Conservation (phyloP, 2,329 filamentous ascomycete genomes). For the Nannizzia gypsea region DNA sequence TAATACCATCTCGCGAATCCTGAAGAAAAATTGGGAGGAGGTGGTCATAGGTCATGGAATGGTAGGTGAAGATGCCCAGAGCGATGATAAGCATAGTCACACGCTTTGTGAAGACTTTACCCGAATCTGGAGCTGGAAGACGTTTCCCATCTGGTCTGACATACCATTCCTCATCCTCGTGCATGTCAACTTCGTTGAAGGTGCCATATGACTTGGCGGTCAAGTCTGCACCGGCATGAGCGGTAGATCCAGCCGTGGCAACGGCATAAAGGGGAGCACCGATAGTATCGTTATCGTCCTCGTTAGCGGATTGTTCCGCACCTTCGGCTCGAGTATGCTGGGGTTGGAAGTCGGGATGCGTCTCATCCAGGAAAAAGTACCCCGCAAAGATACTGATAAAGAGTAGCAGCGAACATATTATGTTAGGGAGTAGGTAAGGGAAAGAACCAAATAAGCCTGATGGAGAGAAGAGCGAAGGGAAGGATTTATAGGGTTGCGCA, state of each 20-base stretch:
- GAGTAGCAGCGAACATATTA: constrained; percentile 68
- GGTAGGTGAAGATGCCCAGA: constrained; percentile 82
- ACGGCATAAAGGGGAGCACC: constrained; percentile 43
- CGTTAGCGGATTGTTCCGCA: constrained; percentile 20
- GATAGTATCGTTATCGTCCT: constrained; percentile 8
- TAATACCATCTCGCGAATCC: constrained; percentile 41
- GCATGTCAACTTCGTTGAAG: constrained; percentile 48
- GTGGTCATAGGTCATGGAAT: constrained; percentile 91
- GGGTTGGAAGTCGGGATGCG: constrained; percentile 66
- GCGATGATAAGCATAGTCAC: constrained; percentile 70
- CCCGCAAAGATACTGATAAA: constrained; percentile 67
- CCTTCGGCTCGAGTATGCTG: constrained; percentile 48
- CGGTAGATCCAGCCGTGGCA: constrained; percentile 60
- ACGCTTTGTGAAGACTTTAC: constrained; percentile 46
- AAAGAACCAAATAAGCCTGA: constrained; percentile 62
- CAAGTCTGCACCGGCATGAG: constrained; percentile 60
- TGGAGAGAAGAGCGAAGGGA: constrained; percentile 56
- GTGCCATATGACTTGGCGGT: constrained; percentile 71
- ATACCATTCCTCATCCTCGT: constrained; percentile 43
- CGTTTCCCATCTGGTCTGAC: constrained; percentile 11
- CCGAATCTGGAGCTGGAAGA: constrained; percentile 29
- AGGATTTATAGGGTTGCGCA: constrained; percentile 63
- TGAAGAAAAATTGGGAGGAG: constrained; percentile 87
- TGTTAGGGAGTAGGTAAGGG: constrained; percentile 80
- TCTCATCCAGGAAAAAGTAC: constrained; percentile 75